Conservation (phyloP, 768 basidiomycete species). For the Lentinula lateritia region DNA sequence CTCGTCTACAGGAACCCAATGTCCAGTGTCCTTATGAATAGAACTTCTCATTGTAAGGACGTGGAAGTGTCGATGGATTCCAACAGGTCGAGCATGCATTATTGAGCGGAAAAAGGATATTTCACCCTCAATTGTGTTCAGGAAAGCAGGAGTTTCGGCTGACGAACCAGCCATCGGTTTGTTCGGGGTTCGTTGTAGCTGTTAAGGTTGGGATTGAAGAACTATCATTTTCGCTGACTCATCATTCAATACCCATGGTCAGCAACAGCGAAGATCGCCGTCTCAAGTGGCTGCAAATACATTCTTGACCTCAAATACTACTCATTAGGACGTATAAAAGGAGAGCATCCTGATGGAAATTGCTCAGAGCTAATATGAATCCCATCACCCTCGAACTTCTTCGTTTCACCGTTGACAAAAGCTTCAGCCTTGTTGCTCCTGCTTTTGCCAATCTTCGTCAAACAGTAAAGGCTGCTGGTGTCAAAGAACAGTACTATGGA, state of each 20-base stretch:
- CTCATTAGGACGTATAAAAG: not conserved
- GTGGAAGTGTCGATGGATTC: slow-evolving; percentile 80
- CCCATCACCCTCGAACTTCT: slow-evolving; percentile 15
- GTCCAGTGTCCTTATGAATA: slow-evolving; percentile 68
- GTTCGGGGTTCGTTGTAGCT: not conserved
- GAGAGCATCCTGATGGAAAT: not conserved
- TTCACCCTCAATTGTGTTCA: slow-evolving; percentile 76
- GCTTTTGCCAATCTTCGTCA: slow-evolving; percentile 12
- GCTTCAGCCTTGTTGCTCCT: slow-evolving; percentile 10
- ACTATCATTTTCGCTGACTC: not conserved
- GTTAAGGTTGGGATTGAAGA: not conserved
- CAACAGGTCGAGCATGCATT: slow-evolving; percentile 77
- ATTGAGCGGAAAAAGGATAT: slow-evolving; percentile 81
- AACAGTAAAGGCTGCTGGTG: slow-evolving; percentile 10
- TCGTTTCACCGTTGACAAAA: slow-evolving; percentile 10
- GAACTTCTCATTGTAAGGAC: slow-evolving; percentile 67
- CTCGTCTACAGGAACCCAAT: slow-evolving; percentile 48
- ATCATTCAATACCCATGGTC: not conserved
- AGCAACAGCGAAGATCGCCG: not conserved
- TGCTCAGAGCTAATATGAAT: slow-evolving; percentile 7
- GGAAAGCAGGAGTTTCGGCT: slow-evolving; percentile 27
- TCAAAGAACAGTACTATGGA: slow-evolving; percentile 19
- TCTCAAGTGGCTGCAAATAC: not conserved
- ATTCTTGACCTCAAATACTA: not conserved
- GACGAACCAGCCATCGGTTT: slow-evolving; percentile 1